A percentile compares a stretch with the other conserved stretches of the same genome.
Conservation (phyloP, 768 basidiomycete genomes). For the Xerocomellus intermedius region DNA sequence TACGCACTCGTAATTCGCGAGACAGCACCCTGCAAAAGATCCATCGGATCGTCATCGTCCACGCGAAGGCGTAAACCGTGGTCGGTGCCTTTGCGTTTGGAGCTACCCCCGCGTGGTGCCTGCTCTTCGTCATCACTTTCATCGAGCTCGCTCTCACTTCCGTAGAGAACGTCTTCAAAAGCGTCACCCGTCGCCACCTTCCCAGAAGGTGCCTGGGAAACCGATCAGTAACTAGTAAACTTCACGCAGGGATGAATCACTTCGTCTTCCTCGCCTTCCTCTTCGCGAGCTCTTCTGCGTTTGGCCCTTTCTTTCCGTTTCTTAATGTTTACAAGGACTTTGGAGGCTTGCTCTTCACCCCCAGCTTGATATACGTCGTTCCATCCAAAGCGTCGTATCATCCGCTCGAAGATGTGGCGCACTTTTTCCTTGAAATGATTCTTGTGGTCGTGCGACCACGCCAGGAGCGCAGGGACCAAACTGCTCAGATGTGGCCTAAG, state of each 20-base stretch:
- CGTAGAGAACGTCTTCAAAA: constrained; percentile 96
- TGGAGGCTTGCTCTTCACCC: constrained; percentile 77
- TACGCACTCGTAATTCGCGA: constrained; percentile 67
- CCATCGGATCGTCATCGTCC: constrained; percentile 94
- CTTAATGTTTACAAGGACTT: constrained; percentile 91
- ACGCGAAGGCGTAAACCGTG: constrained; percentile 68
- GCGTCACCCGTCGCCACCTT: constrained; percentile 75
- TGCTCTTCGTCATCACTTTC: constrained; percentile 63
- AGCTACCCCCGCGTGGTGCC: constrained; percentile 27
- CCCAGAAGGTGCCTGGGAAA: constrained; percentile 38
- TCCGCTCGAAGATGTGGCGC: constrained; percentile 93
- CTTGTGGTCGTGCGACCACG: constrained; percentile 97
- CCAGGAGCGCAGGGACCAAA: constrained; percentile 81
- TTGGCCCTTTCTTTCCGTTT: constrained; percentile 94
- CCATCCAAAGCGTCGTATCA: constrained; percentile 88
- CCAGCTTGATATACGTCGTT: constrained; percentile 76
- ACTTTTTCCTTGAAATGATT: constrained; percentile 99
- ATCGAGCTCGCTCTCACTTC: constrained; percentile 89
- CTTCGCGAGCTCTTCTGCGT: constrained; percentile 69
- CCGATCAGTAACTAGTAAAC: constrained; percentile 7
- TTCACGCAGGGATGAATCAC: constrained; percentile 17
- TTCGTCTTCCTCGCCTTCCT: constrained; percentile 59
- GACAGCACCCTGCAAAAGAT: constrained; percentile 80
- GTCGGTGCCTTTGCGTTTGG: constrained; percentile 37
- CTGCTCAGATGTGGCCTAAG: constrained; percentile 73